These are phyloP conservation scores for Plantago major DNA, from an alignment of 257 asterid species.

Conservation along the genomic window DNA sequence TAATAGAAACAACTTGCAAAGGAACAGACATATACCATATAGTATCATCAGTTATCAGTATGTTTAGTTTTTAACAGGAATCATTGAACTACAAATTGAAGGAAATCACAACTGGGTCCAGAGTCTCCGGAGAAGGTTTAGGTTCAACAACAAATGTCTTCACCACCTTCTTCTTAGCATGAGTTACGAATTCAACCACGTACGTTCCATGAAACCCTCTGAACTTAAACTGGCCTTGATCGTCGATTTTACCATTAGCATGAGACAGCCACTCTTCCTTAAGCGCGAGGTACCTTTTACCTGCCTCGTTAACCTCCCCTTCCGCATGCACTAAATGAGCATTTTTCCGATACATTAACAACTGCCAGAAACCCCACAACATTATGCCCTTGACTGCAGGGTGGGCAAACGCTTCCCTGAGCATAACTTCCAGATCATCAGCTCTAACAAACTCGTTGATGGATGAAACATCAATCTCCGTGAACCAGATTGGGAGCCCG, in stretches of 20 bases:
- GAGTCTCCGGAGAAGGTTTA: slow-evolving; percentile 20
- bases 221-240: slow-evolving; percentile 44
- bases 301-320: slow-evolving; percentile 80
- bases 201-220: slow-evolving; percentile 83
- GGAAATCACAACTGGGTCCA: slow-evolving; percentile 51
- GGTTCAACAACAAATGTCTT: slow-evolving; percentile 59
- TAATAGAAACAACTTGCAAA: too few relatives aligned
- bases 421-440: slow-evolving; percentile 83
- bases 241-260: slow-evolving; percentile 53
- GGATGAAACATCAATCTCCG: slow-evolving; percentile 78
- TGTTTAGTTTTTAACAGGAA: background rate
- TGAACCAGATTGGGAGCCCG: slow-evolving; percentile 88
- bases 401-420: slow-evolving; percentile 79
- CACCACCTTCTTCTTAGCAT: slow-evolving; percentile 25
- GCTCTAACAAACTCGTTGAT: slow-evolving; percentile 67
- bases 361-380: slow-evolving; percentile 95
- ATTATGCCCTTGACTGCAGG: slow-evolving; percentile 84
- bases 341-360: slow-evolving; percentile 73
- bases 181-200: background rate
- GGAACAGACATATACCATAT: too few relatives aligned
- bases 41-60: too few relatives aligned
- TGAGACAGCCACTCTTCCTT: slow-evolving; percentile 72
- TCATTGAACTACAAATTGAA: slow-evolving; percentile 27
- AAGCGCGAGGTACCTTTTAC: slow-evolving; percentile 50
- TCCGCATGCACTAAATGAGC: slow-evolving; percentile 67